Evolutionary conservation across 2,329 filamentous ascomycete species (phyloP).

Genomic region (Colletotrichum chrysophilum): DNA sequence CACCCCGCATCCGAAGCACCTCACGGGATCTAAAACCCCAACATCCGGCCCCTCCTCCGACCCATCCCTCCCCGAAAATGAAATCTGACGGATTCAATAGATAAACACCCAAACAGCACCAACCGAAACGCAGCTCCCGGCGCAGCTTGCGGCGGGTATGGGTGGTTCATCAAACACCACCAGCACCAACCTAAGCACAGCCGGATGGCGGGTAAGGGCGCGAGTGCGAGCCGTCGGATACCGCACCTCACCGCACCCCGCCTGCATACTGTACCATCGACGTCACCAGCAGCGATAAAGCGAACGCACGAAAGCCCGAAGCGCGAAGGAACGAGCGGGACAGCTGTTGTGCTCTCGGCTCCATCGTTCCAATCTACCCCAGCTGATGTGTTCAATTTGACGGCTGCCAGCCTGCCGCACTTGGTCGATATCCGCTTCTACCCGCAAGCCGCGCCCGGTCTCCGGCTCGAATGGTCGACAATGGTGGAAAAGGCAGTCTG

Average conservation of each 20-base stretch:
- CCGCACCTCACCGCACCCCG: not conserved
- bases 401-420: not conserved
- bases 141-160: not conserved
- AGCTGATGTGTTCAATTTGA: not conserved
- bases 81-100: not conserved
- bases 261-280: not conserved
- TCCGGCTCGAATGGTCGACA: accelerated
- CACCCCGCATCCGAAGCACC: not conserved
- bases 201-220: not conserved
- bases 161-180: not conserved
- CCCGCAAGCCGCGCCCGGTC: not conserved
- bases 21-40: not conserved
- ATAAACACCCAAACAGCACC: not conserved
- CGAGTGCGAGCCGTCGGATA: not conserved
- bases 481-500: no score
- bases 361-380: not conserved
- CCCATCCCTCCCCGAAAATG: not conserved
- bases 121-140: not conserved
- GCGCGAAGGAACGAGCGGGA: not conserved
- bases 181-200: not conserved
- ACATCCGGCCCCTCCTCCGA: not conserved
- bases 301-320: not conserved
- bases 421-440: not conserved
- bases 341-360: not conserved
- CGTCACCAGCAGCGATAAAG: not conserved